Evolutionary conservation across 202 grass and related monocot species (phyloP).

Genomic region (Bolboschoenoplectus hybrid): DNA sequence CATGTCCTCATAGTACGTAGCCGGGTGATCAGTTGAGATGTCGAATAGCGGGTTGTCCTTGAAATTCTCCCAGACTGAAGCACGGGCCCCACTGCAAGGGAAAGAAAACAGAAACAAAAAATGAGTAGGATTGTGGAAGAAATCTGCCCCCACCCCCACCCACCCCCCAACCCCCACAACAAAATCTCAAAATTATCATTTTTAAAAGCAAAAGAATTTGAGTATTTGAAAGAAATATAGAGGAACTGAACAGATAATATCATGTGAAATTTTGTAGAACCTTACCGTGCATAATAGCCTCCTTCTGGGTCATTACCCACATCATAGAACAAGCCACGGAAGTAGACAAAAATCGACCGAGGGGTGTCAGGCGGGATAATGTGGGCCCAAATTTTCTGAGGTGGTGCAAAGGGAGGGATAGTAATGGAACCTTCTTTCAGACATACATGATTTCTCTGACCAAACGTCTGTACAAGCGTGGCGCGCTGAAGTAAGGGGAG

Average conservation of each 20-base stretch:
- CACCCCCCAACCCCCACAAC: background rate
- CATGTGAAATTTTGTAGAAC: background rate
- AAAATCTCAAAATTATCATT: background rate
- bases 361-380: constrained; percentile 66
- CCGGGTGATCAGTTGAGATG: constrained; percentile 84
- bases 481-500: constrained; percentile 66
- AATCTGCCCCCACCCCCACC: background rate
- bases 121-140: constrained; percentile 1
- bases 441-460: constrained; percentile 82
- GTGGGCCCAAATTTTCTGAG: constrained; percentile 74
- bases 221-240: constrained; percentile 1
- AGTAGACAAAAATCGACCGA: constrained; percentile 90
- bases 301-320: constrained; percentile 82
- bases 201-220: background rate
- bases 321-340: constrained; percentile 91
- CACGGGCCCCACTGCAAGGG: constrained; percentile 60
- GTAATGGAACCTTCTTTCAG: constrained; percentile 76
- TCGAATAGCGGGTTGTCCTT: constrained; percentile 92
- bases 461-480: constrained; percentile 92
- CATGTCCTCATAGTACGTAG: constrained; percentile 96
- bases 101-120: constrained; percentile 14
- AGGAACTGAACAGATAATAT: background rate
- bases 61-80: constrained; percentile 94
- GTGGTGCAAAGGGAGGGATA: constrained; percentile 77
- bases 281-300: constrained; percentile 83